A percentile compares a stretch with the other conserved stretches of the same genome.
Conservation (phyloP, 345 rosid genomes). For the Syzygium oleosum region DNA sequence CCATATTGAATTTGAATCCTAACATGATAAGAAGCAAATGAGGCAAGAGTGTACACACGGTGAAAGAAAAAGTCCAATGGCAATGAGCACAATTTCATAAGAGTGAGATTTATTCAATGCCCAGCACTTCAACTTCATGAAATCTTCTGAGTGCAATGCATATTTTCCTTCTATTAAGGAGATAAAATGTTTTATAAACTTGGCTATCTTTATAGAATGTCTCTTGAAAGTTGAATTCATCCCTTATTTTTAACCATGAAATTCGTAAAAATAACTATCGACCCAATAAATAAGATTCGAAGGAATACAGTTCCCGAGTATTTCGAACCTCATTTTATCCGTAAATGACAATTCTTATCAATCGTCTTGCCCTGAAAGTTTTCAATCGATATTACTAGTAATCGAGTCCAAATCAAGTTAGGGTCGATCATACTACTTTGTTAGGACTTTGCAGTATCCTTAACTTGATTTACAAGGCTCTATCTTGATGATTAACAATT, state of each 20-base stretch:
- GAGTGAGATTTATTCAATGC: neutral
- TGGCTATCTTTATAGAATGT: too few species aligned
- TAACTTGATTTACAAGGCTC: neutral
- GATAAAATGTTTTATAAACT: too few species aligned
- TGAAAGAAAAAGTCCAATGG: neutral
- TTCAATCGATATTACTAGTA: neutral
- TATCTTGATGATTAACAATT: neutral
- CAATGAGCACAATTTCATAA: neutral
- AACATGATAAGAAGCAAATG: neutral
- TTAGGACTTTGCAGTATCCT: neutral
- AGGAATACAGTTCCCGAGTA: neutral
- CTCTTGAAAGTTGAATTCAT: too few species aligned
- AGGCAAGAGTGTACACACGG: neutral
- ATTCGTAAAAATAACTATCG: neutral
- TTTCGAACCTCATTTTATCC: neutral
- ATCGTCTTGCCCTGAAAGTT: neutral
- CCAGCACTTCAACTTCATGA: neutral
- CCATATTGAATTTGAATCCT: neutral
- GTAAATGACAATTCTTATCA: neutral
- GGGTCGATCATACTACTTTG: neutral
- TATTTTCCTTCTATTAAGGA: neutral
- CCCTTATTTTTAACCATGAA: too few species aligned
- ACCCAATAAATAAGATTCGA: neutral
- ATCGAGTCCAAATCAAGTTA: neutral
- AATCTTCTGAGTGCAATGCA: neutral